These are phyloP conservation scores for Sporothrix humicola DNA, from an alignment of 2,329 filamentous ascomycete species.

Conservation along the genomic window DNA sequence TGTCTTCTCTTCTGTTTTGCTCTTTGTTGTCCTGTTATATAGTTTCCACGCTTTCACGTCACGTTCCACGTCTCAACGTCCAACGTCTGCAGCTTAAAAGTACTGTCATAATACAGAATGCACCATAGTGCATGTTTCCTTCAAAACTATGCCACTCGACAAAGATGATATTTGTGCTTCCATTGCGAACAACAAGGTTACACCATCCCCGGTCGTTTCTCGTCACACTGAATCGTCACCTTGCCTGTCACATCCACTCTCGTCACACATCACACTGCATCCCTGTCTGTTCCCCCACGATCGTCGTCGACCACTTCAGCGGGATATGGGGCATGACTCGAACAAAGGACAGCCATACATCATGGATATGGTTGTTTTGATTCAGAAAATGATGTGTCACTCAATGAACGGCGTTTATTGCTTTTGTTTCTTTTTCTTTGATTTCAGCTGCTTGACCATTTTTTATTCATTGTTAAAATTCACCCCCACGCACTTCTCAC, in stretches of 20 bases:
- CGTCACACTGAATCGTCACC: background rate
- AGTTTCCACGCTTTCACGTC: background rate
- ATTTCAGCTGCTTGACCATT: too few relatives aligned
- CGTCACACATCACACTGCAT: conserved; percentile 12
- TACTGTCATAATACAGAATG: background rate
- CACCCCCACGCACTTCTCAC: background rate
- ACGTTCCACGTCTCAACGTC: background rate
- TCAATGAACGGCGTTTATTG: background rate
- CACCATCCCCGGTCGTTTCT: background rate
- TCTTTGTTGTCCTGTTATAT: background rate
- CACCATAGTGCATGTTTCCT: too few relatives aligned
- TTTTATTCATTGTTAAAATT: background rate
- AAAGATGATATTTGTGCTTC: too few relatives aligned
- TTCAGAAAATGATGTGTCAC: background rate
- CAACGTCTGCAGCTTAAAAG: background rate
- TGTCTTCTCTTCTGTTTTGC: background rate
- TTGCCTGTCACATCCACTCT: conserved; percentile 1
- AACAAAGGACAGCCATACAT: background rate
- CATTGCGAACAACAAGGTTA: background rate
- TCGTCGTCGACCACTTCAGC: background rate
- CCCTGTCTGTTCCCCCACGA: conserved; percentile 2
- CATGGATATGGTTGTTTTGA: background rate
- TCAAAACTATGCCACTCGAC: too few relatives aligned
- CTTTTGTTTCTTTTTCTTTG: background rate
- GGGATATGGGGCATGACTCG: background rate